Evolutionary conservation across 139 green algal genomes (phyloP).

Genomic region (Chlamydomonas incerta): DNA sequence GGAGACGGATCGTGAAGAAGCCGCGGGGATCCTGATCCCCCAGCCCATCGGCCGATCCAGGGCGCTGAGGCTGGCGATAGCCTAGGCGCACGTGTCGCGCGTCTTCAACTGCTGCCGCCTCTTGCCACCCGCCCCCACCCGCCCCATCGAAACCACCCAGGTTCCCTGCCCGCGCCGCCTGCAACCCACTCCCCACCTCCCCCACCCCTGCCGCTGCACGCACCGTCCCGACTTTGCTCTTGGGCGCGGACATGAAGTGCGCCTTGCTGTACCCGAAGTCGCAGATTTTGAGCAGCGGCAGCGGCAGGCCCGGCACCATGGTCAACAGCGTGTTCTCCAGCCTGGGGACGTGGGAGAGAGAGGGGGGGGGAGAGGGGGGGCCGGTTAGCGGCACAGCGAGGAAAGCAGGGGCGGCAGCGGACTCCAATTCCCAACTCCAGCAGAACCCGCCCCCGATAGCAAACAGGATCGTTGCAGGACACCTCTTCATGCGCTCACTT

Average conservation of each 20-base stretch:
- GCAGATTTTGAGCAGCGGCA: slow-evolving; percentile 96
- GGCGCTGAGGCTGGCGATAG: too few species aligned
- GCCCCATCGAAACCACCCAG: not conserved
- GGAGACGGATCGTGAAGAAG: too few species aligned
- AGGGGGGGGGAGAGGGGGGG: not conserved
- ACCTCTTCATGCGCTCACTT: slow-evolving; percentile 58
- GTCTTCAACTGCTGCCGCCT: not conserved
- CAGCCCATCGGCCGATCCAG: too few species aligned
- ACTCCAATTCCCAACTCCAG: too few species aligned
- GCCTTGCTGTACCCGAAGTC: slow-evolving; percentile 93
- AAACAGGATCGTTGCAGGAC: too few species aligned
- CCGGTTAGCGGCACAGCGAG: too few species aligned
- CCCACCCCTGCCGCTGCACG: not conserved
- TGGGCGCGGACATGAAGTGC: slow-evolving; percentile 84
- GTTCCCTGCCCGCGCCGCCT: not conserved
- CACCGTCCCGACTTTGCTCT: slow-evolving; percentile 89
- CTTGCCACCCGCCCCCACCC: not conserved
- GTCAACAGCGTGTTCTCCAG: slow-evolving; percentile 95
- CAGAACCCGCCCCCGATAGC: too few species aligned
- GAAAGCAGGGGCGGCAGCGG: too few species aligned
- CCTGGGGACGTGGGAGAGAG: too few species aligned
- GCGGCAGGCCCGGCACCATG: slow-evolving; percentile 58
- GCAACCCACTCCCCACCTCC: not conserved
- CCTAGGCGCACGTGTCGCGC: too few species aligned
- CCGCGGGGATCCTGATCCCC: too few species aligned